These are phyloP conservation scores for Lipomyces oligophaga DNA, from an alignment of 805 yeast species.

Conservation along the genomic window DNA sequence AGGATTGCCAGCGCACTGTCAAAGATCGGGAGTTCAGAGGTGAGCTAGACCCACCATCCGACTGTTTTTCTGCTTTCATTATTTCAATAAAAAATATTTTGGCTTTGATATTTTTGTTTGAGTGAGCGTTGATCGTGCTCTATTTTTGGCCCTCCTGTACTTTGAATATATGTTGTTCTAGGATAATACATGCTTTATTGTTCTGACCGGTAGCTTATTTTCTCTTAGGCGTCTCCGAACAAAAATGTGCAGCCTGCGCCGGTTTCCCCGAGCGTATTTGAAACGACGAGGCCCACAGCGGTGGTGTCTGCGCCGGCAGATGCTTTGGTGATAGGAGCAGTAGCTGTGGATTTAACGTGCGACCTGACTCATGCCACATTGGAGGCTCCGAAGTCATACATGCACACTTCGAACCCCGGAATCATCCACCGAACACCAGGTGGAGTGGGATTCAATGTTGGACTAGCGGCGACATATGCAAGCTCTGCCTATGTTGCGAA, in stretches of 20 bases:
- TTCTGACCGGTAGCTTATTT: slow-evolving; percentile 1
- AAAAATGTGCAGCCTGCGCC: too few species aligned
- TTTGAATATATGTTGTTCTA: slow-evolving; percentile 2
- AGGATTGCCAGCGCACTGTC: slow-evolving; percentile 57
- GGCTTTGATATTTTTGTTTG: neutral
- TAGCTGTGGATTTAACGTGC: slow-evolving; percentile 71
- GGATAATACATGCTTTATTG: neutral
- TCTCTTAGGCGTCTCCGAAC: neutral
- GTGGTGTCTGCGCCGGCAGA: too few species aligned
- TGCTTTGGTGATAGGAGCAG: slow-evolving; percentile 57
- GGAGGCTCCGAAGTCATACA: slow-evolving; percentile 31
- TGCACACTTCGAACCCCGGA: slow-evolving; percentile 73
- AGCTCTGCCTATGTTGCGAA: slow-evolving; percentile 17
- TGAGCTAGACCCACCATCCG: neutral
- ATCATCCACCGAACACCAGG: slow-evolving; percentile 56
- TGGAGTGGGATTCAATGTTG: slow-evolving; percentile 81
- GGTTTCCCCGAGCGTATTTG: too few species aligned
- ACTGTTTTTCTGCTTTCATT: neutral
- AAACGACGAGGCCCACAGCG: too few species aligned
- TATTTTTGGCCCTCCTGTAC: neutral
- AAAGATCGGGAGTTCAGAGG: slow-evolving; percentile 21
- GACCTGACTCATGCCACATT: slow-evolving; percentile 13
- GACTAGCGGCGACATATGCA: slow-evolving; percentile 53
- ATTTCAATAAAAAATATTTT: slow-evolving; percentile 1
- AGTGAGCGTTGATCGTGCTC: neutral